Conservation (phyloP, 176 grass and related monocot genomes). For the Rhynchospora tenuis region DNA sequence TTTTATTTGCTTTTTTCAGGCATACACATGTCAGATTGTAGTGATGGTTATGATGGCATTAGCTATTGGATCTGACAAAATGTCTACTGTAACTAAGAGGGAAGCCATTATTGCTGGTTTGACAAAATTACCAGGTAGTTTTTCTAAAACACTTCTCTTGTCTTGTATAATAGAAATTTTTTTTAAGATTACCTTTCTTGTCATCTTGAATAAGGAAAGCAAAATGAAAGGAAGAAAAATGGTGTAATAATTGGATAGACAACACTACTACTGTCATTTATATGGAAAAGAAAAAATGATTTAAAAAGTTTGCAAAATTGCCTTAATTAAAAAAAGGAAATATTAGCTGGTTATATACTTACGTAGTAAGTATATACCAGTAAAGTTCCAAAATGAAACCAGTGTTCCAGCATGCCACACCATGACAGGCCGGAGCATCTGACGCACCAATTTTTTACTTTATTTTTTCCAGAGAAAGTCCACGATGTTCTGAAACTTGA, state of each 20-base stretch:
- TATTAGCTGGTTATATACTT: background rate
- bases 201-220: background rate
- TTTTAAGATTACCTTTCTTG: background rate
- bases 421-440: background rate
- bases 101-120: conserved; percentile 58
- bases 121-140: conserved; percentile 56
- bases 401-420: no score
- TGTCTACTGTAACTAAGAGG: conserved; percentile 75
- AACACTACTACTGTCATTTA: background rate
- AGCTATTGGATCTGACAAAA: conserved; percentile 90
- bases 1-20: conserved; percentile 35
- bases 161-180: background rate
- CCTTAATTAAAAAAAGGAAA: background rate
- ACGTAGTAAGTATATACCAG: no score
- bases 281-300: background rate
- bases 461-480: conserved; percentile 33
- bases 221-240: background rate
- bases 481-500: conserved; percentile 84
- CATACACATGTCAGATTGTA: conserved; percentile 96
- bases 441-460: background rate
- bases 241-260: background rate
- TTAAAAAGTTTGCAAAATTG: background rate
- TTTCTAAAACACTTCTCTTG: background rate
- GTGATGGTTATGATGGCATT: conserved; percentile 95
- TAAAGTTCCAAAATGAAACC: no score